Evolutionary conservation across 2,329 filamentous ascomycete genomes (phyloP).

Genomic region (Aspergillus sp.): DNA sequence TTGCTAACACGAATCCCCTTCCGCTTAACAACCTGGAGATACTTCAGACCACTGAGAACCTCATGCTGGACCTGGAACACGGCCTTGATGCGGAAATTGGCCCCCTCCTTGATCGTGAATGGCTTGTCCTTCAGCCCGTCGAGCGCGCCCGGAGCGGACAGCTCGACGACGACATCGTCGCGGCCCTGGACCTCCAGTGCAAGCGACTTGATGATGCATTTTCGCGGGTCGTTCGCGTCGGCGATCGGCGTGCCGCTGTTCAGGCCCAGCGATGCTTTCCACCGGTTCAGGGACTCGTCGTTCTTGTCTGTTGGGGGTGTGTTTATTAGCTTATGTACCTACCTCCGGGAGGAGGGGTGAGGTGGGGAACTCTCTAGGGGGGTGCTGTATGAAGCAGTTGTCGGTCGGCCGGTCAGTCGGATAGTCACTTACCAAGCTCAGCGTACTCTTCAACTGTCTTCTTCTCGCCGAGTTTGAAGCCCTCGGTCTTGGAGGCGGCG

Average conservation of each 20-base stretch:
- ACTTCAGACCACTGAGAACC: constrained; percentile 89
- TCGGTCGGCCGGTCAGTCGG: too few species aligned
- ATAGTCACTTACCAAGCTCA: constrained; percentile 76
- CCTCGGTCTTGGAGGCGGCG: constrained; percentile 76
- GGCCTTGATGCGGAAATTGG: constrained; percentile 88
- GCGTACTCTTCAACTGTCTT: constrained; percentile 94
- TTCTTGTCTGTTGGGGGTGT: constrained; percentile 45
- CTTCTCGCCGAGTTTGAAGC: constrained; percentile 98
- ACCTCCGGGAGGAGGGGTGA: neutral
- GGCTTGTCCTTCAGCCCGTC: constrained; percentile 76
- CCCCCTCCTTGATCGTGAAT: constrained; percentile 95
- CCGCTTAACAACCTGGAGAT: constrained; percentile 86
- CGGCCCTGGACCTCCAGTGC: constrained; percentile 79
- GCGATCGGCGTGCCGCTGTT: constrained; percentile 60
- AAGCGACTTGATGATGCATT: constrained; percentile 87
- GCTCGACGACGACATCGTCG: constrained; percentile 77
- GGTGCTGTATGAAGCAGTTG: too few species aligned
- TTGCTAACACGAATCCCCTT: constrained; percentile 82
- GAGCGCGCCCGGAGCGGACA: constrained; percentile 64
- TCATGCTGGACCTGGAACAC: constrained; percentile 95
- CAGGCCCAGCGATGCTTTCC: constrained; percentile 93
- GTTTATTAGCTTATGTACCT: neutral
- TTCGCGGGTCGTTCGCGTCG: constrained; percentile 72
- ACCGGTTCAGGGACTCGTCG: constrained; percentile 92
- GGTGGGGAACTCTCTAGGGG: neutral